Conservation (phyloP, 1,284 basidiomycete genomes). For the Moniliophthora roreri region DNA sequence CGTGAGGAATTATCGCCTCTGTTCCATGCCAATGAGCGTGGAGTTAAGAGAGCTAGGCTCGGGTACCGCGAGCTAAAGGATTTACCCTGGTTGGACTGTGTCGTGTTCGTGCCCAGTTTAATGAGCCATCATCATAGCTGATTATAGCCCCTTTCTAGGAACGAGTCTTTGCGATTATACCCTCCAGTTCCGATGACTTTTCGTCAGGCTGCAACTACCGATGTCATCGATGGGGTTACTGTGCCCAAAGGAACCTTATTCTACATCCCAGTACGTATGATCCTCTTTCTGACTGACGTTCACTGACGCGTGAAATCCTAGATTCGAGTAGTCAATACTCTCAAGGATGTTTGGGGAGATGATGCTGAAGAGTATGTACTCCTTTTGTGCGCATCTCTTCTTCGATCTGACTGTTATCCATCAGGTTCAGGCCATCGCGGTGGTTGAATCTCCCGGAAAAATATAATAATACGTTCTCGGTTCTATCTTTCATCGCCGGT, state of each 20-base stretch:
- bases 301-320: constrained; percentile 16
- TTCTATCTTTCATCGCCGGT: constrained; percentile 45
- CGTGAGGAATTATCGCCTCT: constrained; percentile 41
- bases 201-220: constrained; percentile 40
- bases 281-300: background rate
- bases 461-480: constrained; percentile 36
- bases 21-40: constrained; percentile 31
- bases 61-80: constrained; percentile 44
- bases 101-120: constrained; percentile 36
- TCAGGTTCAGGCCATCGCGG: constrained; percentile 40
- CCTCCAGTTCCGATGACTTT: constrained; percentile 49
- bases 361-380: constrained; percentile 41
- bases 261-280: constrained; percentile 41
- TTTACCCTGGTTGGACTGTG: constrained; percentile 44
- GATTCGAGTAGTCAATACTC: constrained; percentile 51
- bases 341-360: constrained; percentile 43
- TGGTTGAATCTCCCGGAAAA: constrained; percentile 40
- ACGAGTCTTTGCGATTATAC: constrained; percentile 40
- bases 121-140: background rate
- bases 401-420: background rate
- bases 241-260: constrained; percentile 47
- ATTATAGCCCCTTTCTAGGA: constrained; percentile 17
- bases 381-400: background rate
- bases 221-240: constrained; percentile 42
- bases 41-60: background rate